Percentiles rank a stretch among this genome's conserved stretches.
These are phyloP conservation scores for Phytophthora colocasiae DNA, from an alignment of 352 stramenopile species.

Conservation along the genomic window DNA sequence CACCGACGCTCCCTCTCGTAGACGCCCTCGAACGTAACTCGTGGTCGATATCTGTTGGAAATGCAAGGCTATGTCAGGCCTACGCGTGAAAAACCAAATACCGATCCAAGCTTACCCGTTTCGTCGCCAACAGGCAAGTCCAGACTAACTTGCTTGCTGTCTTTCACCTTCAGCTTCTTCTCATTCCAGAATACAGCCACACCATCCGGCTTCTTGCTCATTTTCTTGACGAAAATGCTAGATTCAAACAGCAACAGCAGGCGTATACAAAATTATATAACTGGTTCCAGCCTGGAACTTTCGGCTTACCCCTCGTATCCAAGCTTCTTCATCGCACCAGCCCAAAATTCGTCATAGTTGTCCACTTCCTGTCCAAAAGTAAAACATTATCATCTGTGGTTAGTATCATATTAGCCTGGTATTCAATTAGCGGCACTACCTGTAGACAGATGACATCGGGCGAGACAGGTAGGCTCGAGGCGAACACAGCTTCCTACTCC, in stretches of 20 bases:
- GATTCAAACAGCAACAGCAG: not conserved
- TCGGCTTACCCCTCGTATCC: constrained; percentile 68
- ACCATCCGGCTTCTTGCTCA: constrained; percentile 64
- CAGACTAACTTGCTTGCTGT: constrained; percentile 50
- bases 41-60: constrained; percentile 49
- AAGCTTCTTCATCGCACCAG: constrained; percentile 52
- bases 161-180: constrained; percentile 53
- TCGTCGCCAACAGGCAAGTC: constrained; percentile 64
- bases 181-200: constrained; percentile 79
- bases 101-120: constrained; percentile 40
- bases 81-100: not conserved
- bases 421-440: constrained; percentile 33
- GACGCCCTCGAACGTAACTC: constrained; percentile 59
- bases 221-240: constrained; percentile 82
- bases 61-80: not conserved
- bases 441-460: constrained; percentile 83
- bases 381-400: constrained; percentile 1
- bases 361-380: constrained; percentile 70
- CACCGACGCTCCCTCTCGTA: constrained; percentile 62
- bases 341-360: constrained; percentile 80
- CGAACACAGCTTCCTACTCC: constrained; percentile 63
- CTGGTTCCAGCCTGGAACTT: not conserved
- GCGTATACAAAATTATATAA: too few relatives aligned
- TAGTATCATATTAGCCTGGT: not conserved
- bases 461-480: constrained; percentile 56